Percentiles rank a stretch among this genome's conserved stretches.
These are phyloP conservation scores for Brasenia schreberi DNA, from an alignment of 164 flowering plant genomes.

Conservation along the genomic window DNA sequence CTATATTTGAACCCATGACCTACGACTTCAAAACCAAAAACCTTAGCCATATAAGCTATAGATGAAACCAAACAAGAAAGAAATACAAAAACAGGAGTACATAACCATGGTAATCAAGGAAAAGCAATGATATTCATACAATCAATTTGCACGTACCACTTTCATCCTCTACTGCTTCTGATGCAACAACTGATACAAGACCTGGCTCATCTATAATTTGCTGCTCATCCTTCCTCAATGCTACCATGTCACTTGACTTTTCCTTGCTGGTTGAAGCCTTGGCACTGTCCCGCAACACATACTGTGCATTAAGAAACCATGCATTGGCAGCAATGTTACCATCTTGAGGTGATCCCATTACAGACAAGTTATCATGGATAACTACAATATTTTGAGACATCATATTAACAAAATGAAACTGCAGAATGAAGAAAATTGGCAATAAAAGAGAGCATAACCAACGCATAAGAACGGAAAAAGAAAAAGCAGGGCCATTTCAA, in stretches of 20 bases:
- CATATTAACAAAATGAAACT: neutral
- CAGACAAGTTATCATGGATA: neutral
- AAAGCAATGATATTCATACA: no score
- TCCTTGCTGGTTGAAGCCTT: slow-evolving; percentile 43
- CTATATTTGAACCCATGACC: no score
- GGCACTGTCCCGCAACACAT: slow-evolving; percentile 50
- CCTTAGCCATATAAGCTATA: no score
- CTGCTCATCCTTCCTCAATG: slow-evolving; percentile 46
- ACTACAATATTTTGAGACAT: neutral
- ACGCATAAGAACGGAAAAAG: no score
- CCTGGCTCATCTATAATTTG: slow-evolving; percentile 27
- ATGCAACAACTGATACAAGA: slow-evolving; percentile 19
- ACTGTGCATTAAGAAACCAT: slow-evolving; percentile 23
- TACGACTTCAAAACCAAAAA: no score
- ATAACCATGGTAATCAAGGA: no score
- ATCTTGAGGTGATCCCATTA: neutral
- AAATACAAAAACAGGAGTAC: no score
- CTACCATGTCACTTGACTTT: slow-evolving; percentile 35
- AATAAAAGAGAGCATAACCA: no score
- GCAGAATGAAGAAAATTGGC: no score
- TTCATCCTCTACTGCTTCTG: slow-evolving; percentile 32
- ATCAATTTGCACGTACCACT: slow-evolving; percentile 25
- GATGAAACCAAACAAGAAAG: no score
- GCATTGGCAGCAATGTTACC: neutral
- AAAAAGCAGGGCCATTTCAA: no score